Evolutionary conservation across 2,329 filamentous ascomycete species (phyloP).

Genomic region (Magnaporthiopsis poae): DNA sequence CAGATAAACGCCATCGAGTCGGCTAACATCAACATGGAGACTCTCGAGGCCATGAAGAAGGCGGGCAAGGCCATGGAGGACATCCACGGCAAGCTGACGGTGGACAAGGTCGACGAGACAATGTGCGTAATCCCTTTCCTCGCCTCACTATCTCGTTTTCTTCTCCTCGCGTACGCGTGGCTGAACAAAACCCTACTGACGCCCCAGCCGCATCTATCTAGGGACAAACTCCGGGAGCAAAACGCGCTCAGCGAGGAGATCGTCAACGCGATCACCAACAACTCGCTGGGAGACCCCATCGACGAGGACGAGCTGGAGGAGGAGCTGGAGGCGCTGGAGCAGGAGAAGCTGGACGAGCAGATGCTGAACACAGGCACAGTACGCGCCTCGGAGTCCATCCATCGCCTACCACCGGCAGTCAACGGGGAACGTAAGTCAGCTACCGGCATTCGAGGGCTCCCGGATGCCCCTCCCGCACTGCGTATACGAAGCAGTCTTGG

Average conservation of each 20-base stretch:
- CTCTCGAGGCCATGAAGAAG: conserved; percentile 84
- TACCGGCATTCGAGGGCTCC: conserved; percentile 13
- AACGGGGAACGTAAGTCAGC: conserved; percentile 62
- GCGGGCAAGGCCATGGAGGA: conserved; percentile 83
- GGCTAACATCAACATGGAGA: conserved; percentile 97
- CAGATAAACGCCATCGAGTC: conserved; percentile 96
- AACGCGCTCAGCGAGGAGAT: conserved; percentile 92
- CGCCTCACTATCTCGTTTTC: conserved; percentile 3
- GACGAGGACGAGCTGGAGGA: conserved; percentile 82
- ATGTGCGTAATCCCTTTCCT: conserved; percentile 57
- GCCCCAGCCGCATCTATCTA: conserved; percentile 26
- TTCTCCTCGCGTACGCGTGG: conserved; percentile 3
- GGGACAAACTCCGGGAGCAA: conserved; percentile 84
- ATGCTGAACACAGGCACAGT: conserved; percentile 85
- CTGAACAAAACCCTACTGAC: background rate
- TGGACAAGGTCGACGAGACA: conserved; percentile 87
- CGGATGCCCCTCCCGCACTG: background rate
- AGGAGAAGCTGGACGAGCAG: conserved; percentile 84
- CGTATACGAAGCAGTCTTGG: background rate
- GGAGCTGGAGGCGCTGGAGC: conserved; percentile 77
- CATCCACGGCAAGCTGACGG: conserved; percentile 82
- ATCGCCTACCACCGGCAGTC: conserved; percentile 64
- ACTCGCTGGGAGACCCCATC: conserved; percentile 53
- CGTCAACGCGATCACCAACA: conserved; percentile 68
- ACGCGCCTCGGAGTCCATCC: conserved; percentile 68